Evolutionary conservation across 2,329 filamentous ascomycete species (phyloP).

Genomic region (Talaromyces sp.): DNA sequence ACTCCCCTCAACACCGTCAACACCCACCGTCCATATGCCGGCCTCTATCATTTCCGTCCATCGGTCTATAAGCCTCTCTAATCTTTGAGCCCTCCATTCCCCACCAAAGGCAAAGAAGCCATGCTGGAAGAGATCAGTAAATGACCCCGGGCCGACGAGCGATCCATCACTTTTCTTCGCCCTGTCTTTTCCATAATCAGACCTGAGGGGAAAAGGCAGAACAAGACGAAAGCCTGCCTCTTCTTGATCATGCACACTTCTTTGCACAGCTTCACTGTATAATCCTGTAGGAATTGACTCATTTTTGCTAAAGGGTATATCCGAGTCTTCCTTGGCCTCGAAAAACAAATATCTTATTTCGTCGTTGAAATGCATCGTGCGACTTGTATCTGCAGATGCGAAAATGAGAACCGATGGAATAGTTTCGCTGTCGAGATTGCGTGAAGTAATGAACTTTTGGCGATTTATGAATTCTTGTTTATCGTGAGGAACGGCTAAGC

Average conservation of each 20-base stretch:
- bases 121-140: constrained; percentile 37
- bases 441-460: constrained; percentile 24
- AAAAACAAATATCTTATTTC: not conserved
- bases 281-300: constrained; percentile 20
- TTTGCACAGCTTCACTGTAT: constrained; percentile 31
- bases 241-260: constrained; percentile 18
- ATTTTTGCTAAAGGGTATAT: not conserved
- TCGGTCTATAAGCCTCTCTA: constrained; percentile 28
- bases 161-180: constrained; percentile 31
- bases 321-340: not conserved
- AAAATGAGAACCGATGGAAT: constrained; percentile 34
- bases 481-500: constrained; percentile 19
- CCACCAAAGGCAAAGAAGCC: constrained; percentile 37
- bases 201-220: constrained; percentile 16
- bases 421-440: constrained; percentile 3
- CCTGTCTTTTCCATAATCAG: constrained; percentile 20
- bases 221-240: constrained; percentile 35
- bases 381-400: constrained; percentile 11
- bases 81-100: constrained; percentile 26
- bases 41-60: constrained; percentile 30
- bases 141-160: constrained; percentile 14
- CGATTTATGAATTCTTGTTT: constrained; percentile 21
- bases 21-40: constrained; percentile 31
- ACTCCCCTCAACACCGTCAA: constrained; percentile 29
- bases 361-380: not conserved